Percentiles rank a stretch among this genome's conserved stretches.
These are phyloP conservation scores for Penicillium arizonense DNA, from an alignment of 495 filamentous ascomycete genomes.

Conservation along the genomic window DNA sequence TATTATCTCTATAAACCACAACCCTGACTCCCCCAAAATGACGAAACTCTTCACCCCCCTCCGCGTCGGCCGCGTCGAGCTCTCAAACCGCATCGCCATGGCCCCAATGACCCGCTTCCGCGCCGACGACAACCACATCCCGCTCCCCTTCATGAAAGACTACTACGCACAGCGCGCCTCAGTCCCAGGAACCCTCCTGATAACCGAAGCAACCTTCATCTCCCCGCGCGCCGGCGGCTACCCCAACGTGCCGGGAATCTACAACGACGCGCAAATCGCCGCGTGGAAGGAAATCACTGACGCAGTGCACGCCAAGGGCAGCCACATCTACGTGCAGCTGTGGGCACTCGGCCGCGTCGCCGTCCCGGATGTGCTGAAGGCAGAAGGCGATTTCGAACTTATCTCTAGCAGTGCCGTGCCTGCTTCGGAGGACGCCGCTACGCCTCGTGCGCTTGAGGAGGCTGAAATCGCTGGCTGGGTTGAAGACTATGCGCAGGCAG, in stretches of 20 bases:
- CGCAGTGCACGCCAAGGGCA: slow-evolving; percentile 63
- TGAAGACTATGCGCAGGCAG: slow-evolving; percentile 56
- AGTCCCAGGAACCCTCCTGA: slow-evolving; percentile 47
- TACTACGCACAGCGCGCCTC: slow-evolving; percentile 54
- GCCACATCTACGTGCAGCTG: slow-evolving; percentile 65
- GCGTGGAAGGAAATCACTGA: slow-evolving; percentile 63
- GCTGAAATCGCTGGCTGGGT: slow-evolving; percentile 59
- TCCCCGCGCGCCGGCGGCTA: slow-evolving; percentile 51
- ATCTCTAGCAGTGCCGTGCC: slow-evolving; percentile 49
- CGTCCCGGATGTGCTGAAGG: slow-evolving; percentile 27
- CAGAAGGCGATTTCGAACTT: slow-evolving; percentile 36
- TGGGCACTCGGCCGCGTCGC: slow-evolving; percentile 66
- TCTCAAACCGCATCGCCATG: slow-evolving; percentile 49
- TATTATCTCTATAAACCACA: background rate
- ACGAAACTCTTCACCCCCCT: slow-evolving; percentile 53
- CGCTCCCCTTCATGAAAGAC: slow-evolving; percentile 40
- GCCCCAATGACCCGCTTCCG: slow-evolving; percentile 53
- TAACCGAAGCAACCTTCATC: slow-evolving; percentile 65
- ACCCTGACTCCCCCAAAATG: slow-evolving; percentile 10
- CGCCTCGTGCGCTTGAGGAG: slow-evolving; percentile 49
- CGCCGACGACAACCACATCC: slow-evolving; percentile 39
- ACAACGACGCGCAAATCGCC: slow-evolving; percentile 54
- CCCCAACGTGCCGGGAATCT: slow-evolving; percentile 63
- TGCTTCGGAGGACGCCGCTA: slow-evolving; percentile 29
- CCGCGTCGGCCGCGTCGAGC: slow-evolving; percentile 40